Percentiles rank a stretch among this genome's conserved stretches.
Conservation (phyloP, 2,329 filamentous ascomycete genomes). For the Nigrograna mackinnonii region DNA sequence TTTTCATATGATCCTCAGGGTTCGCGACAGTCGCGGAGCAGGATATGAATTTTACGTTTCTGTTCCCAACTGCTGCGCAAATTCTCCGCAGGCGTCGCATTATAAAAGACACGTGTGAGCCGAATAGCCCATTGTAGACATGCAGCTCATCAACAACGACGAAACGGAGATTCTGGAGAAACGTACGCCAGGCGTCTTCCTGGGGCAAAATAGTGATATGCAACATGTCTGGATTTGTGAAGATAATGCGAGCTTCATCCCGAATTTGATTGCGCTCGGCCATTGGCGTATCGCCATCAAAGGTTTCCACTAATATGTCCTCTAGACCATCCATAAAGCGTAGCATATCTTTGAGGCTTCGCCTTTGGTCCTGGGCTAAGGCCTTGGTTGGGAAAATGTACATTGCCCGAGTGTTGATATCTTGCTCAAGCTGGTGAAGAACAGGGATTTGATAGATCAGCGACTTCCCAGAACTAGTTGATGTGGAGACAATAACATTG, state of each 20-base stretch:
- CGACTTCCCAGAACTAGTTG: slow-evolving; percentile 95
- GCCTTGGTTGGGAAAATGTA: slow-evolving; percentile 99
- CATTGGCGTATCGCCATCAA: slow-evolving; percentile 94
- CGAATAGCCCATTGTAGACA: slow-evolving; percentile 94
- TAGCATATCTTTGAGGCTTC: slow-evolving; percentile 84
- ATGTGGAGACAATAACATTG: slow-evolving; percentile 91
- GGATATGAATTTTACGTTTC: slow-evolving; percentile 84
- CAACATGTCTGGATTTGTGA: slow-evolving; percentile 98
- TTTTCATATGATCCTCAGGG: slow-evolving; percentile 86
- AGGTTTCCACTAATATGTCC: slow-evolving; percentile 82
- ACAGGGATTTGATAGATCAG: slow-evolving; percentile 98
- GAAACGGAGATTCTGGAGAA: slow-evolving; percentile 85
- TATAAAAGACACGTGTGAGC: slow-evolving; percentile 90
- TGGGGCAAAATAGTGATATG: slow-evolving; percentile 92
- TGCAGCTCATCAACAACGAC: slow-evolving; percentile 88
- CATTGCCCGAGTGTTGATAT: slow-evolving; percentile 80
- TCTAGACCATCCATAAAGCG: slow-evolving; percentile 78
- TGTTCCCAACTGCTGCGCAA: slow-evolving; percentile 88
- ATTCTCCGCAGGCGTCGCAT: slow-evolving; percentile 88
- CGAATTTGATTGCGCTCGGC: slow-evolving; percentile 75
- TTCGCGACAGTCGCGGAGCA: slow-evolving; percentile 97
- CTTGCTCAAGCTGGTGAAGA: slow-evolving; percentile 79
- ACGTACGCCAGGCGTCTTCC: slow-evolving; percentile 85
- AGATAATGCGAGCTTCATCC: slow-evolving; percentile 88
- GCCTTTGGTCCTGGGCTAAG: slow-evolving; percentile 88